Evolutionary conservation across 2,329 filamentous ascomycete genomes (phyloP).

Genomic region (Xylariaceae sp.): DNA sequence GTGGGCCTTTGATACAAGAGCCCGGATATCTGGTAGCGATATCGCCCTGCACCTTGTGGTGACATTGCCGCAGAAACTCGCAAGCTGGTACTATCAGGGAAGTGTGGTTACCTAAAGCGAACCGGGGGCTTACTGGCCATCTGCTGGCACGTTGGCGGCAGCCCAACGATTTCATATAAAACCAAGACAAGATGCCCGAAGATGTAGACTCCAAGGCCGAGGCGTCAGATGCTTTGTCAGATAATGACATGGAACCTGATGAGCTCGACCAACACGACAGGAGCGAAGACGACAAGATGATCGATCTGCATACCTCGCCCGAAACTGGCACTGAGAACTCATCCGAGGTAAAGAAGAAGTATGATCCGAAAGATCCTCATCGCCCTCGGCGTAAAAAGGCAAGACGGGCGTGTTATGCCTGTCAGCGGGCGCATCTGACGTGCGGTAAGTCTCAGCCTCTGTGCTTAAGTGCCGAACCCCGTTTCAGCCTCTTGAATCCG

Average conservation of each 20-base stretch:
- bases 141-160: constrained; percentile 17
- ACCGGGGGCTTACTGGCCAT: constrained; percentile 22
- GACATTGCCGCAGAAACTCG: constrained; percentile 27
- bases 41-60: constrained; percentile 20
- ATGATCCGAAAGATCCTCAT: constrained; percentile 82
- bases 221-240: constrained; percentile 56
- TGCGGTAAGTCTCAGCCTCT: constrained; percentile 70
- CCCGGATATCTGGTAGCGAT: constrained; percentile 19
- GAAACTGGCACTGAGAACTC: constrained; percentile 42
- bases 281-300: constrained; percentile 51
- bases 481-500: constrained; percentile 18
- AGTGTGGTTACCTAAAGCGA: constrained; percentile 31
- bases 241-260: constrained; percentile 55
- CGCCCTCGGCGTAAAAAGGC: constrained; percentile 94
- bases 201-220: constrained; percentile 51
- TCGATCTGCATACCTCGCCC: constrained; percentile 41
- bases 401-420: constrained; percentile 90
- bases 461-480: constrained; percentile 20
- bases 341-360: constrained; percentile 60
- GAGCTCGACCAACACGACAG: constrained; percentile 36
- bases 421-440: constrained; percentile 93
- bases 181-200: constrained; percentile 53
- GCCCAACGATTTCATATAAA: constrained; percentile 42
- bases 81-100: constrained; percentile 22
- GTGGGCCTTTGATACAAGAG: constrained; percentile 24